phyloP scores from a whole-genome alignment of 768 basidiomycete genomes.

The Macrolepiota albuminosa region DNA sequence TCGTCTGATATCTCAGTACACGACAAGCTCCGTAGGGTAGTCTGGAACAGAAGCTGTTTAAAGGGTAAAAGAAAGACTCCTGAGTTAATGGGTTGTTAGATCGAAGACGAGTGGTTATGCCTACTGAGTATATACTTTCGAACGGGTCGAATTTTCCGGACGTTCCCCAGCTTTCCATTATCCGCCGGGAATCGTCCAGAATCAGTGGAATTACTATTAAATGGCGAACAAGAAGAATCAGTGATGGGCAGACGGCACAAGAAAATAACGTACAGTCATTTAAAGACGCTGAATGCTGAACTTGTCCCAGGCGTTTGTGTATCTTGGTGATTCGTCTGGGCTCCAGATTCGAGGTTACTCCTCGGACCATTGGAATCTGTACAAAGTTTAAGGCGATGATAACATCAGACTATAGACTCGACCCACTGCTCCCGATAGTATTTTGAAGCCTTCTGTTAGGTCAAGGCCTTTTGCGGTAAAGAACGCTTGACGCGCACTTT shows the following conservation, averaged over 20 bases:
- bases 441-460: constrained; percentile 74
- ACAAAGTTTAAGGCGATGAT: constrained; percentile 15
- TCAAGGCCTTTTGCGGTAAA: constrained; percentile 68
- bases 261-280: constrained; percentile 45
- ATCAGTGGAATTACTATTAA: constrained; percentile 60
- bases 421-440: constrained; percentile 74
- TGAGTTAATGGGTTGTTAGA: constrained; percentile 1
- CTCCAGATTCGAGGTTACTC: constrained; percentile 69
- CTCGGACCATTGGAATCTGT: constrained; percentile 72
- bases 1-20: constrained; percentile 70
- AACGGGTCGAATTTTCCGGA: constrained; percentile 70
- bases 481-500: constrained; percentile 62
- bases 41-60: constrained; percentile 63
- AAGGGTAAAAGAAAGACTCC: constrained; percentile 2
- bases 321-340: constrained; percentile 57
- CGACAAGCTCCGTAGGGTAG: constrained; percentile 63
- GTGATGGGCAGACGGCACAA: constrained; percentile 10
- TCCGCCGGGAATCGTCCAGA: constrained; percentile 55
- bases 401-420: constrained; percentile 10
- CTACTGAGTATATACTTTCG: constrained; percentile 61
- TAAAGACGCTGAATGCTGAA: constrained; percentile 60
- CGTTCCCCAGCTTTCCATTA: constrained; percentile 62
- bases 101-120: constrained; percentile 14
- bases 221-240: neutral
- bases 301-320: constrained; percentile 62